These are phyloP conservation scores for Veloboletus limbatus DNA, from an alignment of 1,284 basidiomycete genomes.

Conservation along the genomic window DNA sequence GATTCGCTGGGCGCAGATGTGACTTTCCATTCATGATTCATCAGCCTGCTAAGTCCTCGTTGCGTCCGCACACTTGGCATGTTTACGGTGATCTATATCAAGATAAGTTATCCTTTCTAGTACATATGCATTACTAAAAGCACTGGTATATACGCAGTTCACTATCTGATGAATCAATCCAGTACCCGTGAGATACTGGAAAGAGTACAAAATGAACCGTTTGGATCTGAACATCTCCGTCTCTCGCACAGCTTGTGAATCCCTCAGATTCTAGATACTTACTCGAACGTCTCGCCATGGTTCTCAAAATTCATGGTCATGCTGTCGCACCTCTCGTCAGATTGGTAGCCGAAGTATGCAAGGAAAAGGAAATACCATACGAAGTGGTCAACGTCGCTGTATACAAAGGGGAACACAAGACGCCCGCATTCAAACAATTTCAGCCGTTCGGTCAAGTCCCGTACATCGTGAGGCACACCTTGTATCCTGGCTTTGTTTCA, in stretches of 20 bases:
- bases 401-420: constrained; percentile 38
- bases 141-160: constrained; percentile 4
- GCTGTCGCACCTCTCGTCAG: constrained; percentile 23
- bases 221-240: not conserved
- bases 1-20: too few species aligned
- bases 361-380: constrained; percentile 39
- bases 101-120: too few species aligned
- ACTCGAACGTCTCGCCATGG: constrained; percentile 14
- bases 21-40: not conserved
- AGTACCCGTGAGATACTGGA: not conserved
- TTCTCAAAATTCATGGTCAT: constrained; percentile 24
- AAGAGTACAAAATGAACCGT: constrained; percentile 7
- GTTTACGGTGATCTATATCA: not conserved
- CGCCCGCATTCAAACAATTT: constrained; percentile 34
- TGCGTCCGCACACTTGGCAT: not conserved
- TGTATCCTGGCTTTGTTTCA: not conserved
- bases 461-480: constrained; percentile 36
- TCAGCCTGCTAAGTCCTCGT: not conserved
- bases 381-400: constrained; percentile 40
- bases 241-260: too few species aligned
- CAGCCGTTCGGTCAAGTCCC: constrained; percentile 55
- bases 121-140: not conserved
- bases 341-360: constrained; percentile 24
- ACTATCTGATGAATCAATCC: not conserved
- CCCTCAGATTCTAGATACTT: too few species aligned